Percentiles rank a stretch among this genome's conserved stretches.
These are phyloP conservation scores for Zalerion maritima DNA, from an alignment of 495 filamentous ascomycete species.

Conservation along the genomic window DNA sequence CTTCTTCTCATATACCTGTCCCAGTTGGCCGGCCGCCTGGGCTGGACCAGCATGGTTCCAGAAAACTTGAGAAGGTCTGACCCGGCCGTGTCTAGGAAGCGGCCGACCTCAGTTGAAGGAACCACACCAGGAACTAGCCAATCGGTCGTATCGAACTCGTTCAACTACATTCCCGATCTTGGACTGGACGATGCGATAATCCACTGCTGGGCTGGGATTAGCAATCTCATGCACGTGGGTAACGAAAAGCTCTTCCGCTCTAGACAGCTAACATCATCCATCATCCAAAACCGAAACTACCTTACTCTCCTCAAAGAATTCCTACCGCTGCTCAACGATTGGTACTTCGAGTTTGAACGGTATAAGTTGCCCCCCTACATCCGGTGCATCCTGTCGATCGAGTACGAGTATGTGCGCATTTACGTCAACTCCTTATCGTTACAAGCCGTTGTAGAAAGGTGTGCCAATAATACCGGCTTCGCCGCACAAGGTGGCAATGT, in stretches of 20 bases:
- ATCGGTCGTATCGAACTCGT: slow-evolving; percentile 33
- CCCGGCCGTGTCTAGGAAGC: slow-evolving; percentile 26
- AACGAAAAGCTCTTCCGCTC: slow-evolving; percentile 77
- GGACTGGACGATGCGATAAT: slow-evolving; percentile 64
- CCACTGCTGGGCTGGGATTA: slow-evolving; percentile 83
- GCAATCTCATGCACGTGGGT: slow-evolving; percentile 72
- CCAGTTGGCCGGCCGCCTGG: slow-evolving; percentile 80
- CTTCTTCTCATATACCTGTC: slow-evolving; percentile 80
- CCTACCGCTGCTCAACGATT: slow-evolving; percentile 57
- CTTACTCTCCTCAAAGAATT: slow-evolving; percentile 65
- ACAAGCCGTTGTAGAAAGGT: slow-evolving; percentile 89
- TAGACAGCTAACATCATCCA: slow-evolving; percentile 64
- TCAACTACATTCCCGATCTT: slow-evolving; percentile 42
- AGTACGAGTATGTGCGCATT: slow-evolving; percentile 77
- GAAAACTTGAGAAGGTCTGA: slow-evolving; percentile 38
- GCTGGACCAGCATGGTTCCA: slow-evolving; percentile 88
- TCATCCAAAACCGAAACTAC: slow-evolving; percentile 77
- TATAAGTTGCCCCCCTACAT: slow-evolving; percentile 59
- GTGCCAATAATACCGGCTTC: slow-evolving; percentile 53
- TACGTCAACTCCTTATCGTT: slow-evolving; percentile 88
- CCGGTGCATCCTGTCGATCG: slow-evolving; percentile 72
- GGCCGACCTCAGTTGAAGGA: slow-evolving; percentile 31
- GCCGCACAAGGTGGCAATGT: slow-evolving; percentile 29
- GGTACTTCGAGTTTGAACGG: slow-evolving; percentile 59
- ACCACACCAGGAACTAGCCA: slow-evolving; percentile 40